Base-by-base conservation (phyloP, 768 basidiomycete genomes). In the Sarcomyxa edulis region DNA sequence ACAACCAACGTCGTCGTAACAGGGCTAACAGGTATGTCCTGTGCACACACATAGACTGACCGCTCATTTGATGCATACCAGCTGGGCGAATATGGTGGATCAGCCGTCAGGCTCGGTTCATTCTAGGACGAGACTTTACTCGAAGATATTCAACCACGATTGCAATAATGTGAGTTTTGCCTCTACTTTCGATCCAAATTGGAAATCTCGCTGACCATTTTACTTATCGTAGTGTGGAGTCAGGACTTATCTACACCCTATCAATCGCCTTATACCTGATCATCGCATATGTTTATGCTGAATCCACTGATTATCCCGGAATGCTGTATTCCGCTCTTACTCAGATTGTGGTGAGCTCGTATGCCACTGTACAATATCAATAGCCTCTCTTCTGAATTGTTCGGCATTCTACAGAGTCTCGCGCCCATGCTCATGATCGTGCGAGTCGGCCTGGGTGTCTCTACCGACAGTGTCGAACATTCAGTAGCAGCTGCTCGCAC, bases 41-140 rank as follows among this genome's bases (percentile, higher is more conserved):
- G n/a, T n/a, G n/a, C n/a, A n/a, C 6, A 18, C 23, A n/a, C 21
- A n/a, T n/a, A 9, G n/a, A 25, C 11, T 38, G 6, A 28, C 2
- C 7, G 12, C 8, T 28, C 11, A 14, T 9, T 25, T 25, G 10
- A 10, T 5, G 18, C 5, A 24, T 26, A 25, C 5, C n/a, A 38
- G n/a, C 38, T 14, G 38, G 38, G 10, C 20, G 38, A 32, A 39
- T 39, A 11, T 39, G 30, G 38, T 32, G 38, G 30, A 39, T 32
- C 20, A 32, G 30, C 29, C 21, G 38, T 23, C 38, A 31, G 5
- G 15, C 32, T 3, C 18, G n/a, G 6, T 8, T 12, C 5, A 31
- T 39, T 31, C 21, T 39, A 31, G 38, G 38, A 8, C 24, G 14
- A 22, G 23, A n/a, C 11, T 32, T 7, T 39, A n/a, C n/a, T n/a